Base-by-base conservation (phyloP, 2,329 filamentous ascomycete species). In the Dothistroma pini region DNA sequence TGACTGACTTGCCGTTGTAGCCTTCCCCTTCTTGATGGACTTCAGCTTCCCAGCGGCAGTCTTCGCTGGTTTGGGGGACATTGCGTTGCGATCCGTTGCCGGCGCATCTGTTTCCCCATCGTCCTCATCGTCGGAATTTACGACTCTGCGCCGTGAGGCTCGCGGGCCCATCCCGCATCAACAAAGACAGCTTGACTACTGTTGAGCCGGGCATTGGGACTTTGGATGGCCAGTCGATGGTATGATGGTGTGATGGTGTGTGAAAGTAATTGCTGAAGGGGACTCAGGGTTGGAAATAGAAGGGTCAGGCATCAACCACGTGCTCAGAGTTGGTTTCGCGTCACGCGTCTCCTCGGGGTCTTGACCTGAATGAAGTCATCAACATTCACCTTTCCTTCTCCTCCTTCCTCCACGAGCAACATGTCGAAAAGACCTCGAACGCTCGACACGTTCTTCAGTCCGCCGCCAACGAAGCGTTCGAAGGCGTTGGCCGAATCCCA, bases 391-490 rank as follows among this genome's bases (percentile, higher is more conserved):
- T 19, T 35, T 22, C 29, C 19, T 29, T 6, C 25, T 29, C 25
- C 25, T 29, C 25, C 25, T 29, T 59, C 21, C 14, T 9, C n/a
- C 29, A 21, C 11, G 21, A 44, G 21, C 47, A 14, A 49, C 48
- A 71, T 71, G 67, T 67, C 70, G 22, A 72, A 74, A 55, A 77
- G 77, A 62, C 87, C 88, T 70, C 81, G 88, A 59, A 89, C 88
- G 0, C 78, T 92, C 1, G 87, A 91, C 63, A 76, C 82, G 11
- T 92, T 91, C 77, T 91, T 92, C 74, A 77, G 79, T 32, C 80
- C 83, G 1, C 71, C 78, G 22, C 62, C 83, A 22, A 60, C 76
- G 3, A 77, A 78, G 34, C 73, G 78, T 74, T 56, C 68, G 67
- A 71, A 77, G 75, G 60, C 75, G 14, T 51, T 48, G 34, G 19